These are phyloP conservation scores for Phytophthora macrochlamydospora DNA, from an alignment of 352 stramenopile genomes.

Conservation along the genomic window DNA sequence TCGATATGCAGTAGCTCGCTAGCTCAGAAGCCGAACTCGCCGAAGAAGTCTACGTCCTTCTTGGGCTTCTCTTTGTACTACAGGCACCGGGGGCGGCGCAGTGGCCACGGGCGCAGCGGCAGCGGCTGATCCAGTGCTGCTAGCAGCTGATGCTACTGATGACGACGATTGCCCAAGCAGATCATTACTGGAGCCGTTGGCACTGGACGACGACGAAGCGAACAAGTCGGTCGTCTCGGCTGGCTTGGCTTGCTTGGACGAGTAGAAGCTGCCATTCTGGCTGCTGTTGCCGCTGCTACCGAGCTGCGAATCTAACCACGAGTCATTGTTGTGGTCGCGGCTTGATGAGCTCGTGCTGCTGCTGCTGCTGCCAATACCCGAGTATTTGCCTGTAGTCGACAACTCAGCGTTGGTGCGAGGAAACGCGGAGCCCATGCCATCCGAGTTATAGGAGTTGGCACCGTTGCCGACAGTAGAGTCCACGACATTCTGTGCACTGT, in stretches of 20 bases:
- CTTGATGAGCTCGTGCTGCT: slow-evolving; percentile 36
- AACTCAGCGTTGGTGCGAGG: slow-evolving; percentile 65
- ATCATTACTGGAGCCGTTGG: slow-evolving; percentile 32
- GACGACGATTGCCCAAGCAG: slow-evolving; percentile 31
- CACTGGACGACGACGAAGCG: slow-evolving; percentile 44
- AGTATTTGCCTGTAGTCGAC: slow-evolving; percentile 65
- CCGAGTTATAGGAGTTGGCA: slow-evolving; percentile 12
- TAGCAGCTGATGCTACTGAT: slow-evolving; percentile 17
- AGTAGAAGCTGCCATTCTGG: slow-evolving; percentile 16
- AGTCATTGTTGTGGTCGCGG: slow-evolving; percentile 70
- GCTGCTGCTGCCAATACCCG: slow-evolving; percentile 50
- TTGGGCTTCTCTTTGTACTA: slow-evolving; percentile 47
- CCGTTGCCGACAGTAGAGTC: slow-evolving; percentile 43
- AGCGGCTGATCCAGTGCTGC: slow-evolving; percentile 28
- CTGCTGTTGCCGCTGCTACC: slow-evolving; percentile 18
- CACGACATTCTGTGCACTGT: slow-evolving; percentile 68
- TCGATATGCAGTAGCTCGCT: slow-evolving; percentile 20
- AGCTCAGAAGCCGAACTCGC: slow-evolving; percentile 78
- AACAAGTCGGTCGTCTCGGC: slow-evolving; percentile 54
- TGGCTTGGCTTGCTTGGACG: slow-evolving; percentile 29
- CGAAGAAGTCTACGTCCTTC: slow-evolving; percentile 88
- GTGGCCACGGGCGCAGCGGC: slow-evolving; percentile 25
- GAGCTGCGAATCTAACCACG: slow-evolving; percentile 67
- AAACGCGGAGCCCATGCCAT: slow-evolving; percentile 41
- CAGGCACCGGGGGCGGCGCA: slow-evolving; percentile 35